phyloP scores from a whole-genome alignment of 257 asterid genomes.

The Penstemon eatonii region DNA sequence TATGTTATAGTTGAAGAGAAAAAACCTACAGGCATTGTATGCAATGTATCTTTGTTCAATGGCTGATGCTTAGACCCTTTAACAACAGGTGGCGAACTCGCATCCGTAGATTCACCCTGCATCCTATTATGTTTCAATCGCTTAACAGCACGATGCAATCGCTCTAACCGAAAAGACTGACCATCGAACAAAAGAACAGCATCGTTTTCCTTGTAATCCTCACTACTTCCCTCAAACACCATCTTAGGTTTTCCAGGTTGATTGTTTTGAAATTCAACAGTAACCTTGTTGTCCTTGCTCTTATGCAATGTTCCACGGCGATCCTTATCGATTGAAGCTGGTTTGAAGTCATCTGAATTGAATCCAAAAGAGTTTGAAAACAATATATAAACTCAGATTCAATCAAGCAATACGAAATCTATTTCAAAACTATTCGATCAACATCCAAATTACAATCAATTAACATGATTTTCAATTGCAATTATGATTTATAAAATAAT shows the following conservation, averaged over 20 bases:
- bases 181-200: conserved; percentile 95
- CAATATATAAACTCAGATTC: conserved; percentile 13
- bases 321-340: conserved; percentile 93
- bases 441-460: not conserved
- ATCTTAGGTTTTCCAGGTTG: conserved; percentile 91
- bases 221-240: conserved; percentile 82
- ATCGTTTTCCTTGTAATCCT: conserved; percentile 91
- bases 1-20: not conserved
- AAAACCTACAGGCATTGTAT: conserved; percentile 57
- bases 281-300: conserved; percentile 80
- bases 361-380: not conserved
- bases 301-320: conserved; percentile 85
- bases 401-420: not conserved
- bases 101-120: conserved; percentile 69
- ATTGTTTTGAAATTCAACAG: conserved; percentile 85
- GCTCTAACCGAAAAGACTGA: conserved; percentile 74
- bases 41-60: conserved; percentile 47
- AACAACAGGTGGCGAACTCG: conserved; percentile 60
- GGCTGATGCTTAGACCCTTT: conserved; percentile 61
- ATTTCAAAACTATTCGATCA: not conserved
- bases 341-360: conserved; percentile 88
- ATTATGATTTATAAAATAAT: not conserved
- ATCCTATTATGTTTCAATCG: conserved; percentile 77
- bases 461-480: not conserved
- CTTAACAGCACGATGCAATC: conserved; percentile 90